These are phyloP conservation scores for Lasiodiplodia citricola DNA, from an alignment of 2,329 filamentous ascomycete genomes.

Conservation along the genomic window DNA sequence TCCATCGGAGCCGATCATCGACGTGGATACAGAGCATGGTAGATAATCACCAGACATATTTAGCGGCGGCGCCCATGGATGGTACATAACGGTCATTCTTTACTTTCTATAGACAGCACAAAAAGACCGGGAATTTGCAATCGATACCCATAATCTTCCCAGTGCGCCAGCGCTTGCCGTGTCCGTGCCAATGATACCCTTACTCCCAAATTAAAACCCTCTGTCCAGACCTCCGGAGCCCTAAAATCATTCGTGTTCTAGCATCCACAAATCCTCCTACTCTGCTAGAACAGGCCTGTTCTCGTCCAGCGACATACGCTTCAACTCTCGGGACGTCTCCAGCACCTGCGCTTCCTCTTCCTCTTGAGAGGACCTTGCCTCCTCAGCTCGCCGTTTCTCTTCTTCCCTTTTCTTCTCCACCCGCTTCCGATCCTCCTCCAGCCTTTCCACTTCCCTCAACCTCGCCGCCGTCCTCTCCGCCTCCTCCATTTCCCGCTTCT, in stretches of 20 bases:
- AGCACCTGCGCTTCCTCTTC: background rate
- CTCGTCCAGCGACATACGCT: constrained; percentile 21
- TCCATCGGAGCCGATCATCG: constrained; percentile 48
- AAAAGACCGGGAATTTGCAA: background rate
- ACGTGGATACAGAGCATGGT: constrained; percentile 39
- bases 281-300: background rate
- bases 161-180: constrained; percentile 6
- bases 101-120: background rate
- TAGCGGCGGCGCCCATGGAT: background rate
- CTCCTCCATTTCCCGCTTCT: constrained; percentile 63
- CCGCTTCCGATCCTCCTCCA: constrained; percentile 36
- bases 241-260: background rate
- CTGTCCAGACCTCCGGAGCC: background rate
- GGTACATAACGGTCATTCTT: background rate
- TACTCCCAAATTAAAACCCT: background rate
- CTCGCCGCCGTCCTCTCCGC: constrained; percentile 41
- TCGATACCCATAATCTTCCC: background rate
- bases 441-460: constrained; percentile 52
- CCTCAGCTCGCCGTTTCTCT: background rate
- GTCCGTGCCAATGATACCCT: background rate
- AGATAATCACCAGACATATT: background rate
- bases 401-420: constrained; percentile 9
- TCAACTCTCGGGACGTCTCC: constrained; percentile 19
- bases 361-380: background rate
- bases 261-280: background rate